A percentile compares a stretch with the other conserved stretches of the same genome.
Conservation (phyloP, 306 rosid genomes). For the Dryas drummondii region DNA sequence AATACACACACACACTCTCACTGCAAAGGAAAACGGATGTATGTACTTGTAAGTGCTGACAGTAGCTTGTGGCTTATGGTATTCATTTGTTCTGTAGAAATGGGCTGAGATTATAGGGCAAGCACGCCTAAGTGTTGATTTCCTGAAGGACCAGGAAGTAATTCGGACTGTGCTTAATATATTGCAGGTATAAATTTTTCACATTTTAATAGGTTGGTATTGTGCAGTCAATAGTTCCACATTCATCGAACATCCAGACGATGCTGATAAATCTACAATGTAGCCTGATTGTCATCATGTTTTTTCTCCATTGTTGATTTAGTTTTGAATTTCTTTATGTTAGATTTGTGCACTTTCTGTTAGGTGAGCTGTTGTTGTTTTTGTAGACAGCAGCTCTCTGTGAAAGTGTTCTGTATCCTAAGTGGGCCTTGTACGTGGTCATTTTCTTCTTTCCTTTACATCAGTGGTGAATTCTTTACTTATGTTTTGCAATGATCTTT, state of each 20-base stretch:
- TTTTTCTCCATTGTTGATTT: not conserved
- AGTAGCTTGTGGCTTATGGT: not conserved
- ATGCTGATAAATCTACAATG: not conserved
- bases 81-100: slow-evolving; percentile 51
- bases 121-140: slow-evolving; percentile 85
- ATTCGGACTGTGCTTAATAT: slow-evolving; percentile 92
- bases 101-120: slow-evolving; percentile 93
- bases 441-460: not conserved
- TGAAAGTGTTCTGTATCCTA: not conserved
- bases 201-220: not conserved
- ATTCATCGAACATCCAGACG: not conserved
- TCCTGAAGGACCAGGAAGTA: slow-evolving; percentile 84
- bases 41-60: not conserved
- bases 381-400: slow-evolving; percentile 4
- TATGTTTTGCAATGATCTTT: not conserved
- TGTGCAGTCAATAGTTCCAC: not conserved
- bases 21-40: not conserved
- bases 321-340: not conserved
- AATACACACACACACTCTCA: not conserved
- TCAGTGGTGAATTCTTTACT: not conserved
- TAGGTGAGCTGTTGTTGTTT: not conserved
- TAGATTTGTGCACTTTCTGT: not conserved
- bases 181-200: slow-evolving; percentile 61
- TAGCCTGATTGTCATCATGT: not conserved
- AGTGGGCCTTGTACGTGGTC: not conserved